These are phyloP conservation scores for Austroboletus eburneus DNA, from an alignment of 768 basidiomycete genomes.

Conservation along the genomic window DNA sequence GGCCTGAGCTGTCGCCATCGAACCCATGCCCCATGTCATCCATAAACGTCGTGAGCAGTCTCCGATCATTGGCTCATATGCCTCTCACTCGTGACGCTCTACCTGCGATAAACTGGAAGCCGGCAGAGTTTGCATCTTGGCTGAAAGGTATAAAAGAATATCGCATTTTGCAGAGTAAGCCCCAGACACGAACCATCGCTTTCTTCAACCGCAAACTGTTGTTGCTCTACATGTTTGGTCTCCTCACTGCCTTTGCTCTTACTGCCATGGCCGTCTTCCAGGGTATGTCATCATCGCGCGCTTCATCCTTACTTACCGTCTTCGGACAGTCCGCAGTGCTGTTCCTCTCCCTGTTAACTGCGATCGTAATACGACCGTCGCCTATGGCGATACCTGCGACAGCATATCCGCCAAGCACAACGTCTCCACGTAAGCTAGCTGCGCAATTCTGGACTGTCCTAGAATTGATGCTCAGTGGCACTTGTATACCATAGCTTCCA, in stretches of 20 bases:
- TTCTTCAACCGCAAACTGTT: no score
- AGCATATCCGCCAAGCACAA: constrained; percentile 56
- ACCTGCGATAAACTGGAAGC: no score
- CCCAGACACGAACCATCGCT: no score
- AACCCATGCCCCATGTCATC: no score
- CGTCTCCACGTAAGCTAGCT: constrained; percentile 53
- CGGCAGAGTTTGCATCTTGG: no score
- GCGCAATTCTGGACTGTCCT: not conserved
- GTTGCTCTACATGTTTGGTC: constrained; percentile 15
- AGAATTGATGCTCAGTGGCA: not conserved
- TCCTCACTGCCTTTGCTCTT: constrained; percentile 15
- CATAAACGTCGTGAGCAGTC: no score
- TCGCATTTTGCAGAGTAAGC: no score
- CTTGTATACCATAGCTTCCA: constrained; percentile 42
- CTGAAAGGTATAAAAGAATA: no score
- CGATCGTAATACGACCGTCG: constrained; percentile 61
- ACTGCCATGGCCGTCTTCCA: constrained; percentile 10
- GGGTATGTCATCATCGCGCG: constrained; percentile 7
- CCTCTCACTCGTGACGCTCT: no score
- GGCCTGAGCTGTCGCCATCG: no score
- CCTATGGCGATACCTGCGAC: constrained; percentile 59
- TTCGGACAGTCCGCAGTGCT: constrained; percentile 45
- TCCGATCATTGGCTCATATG: no score
- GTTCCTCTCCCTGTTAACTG: constrained; percentile 44
- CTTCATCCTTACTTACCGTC: not conserved